Base-by-base conservation (phyloP, 441 rosid genomes). In the Theobroma grandiflorum region DNA sequence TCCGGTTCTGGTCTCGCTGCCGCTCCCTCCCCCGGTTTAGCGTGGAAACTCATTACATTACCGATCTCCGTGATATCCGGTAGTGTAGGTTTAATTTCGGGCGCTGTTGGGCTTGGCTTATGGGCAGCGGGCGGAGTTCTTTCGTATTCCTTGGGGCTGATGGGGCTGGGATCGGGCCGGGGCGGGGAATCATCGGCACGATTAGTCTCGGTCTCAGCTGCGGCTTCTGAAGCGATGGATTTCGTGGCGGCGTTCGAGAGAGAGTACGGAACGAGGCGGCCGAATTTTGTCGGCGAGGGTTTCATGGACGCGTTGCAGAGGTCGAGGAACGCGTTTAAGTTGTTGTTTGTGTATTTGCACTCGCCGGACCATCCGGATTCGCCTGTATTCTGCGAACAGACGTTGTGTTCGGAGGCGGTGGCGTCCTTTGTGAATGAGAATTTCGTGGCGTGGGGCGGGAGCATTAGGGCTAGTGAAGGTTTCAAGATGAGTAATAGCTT, bases 401-500 rank as follows among this genome's bases (percentile, higher is more conserved):
- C 98, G 47, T 85, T 97, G 75, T 93, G 99, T 75, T 87, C 89
- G 6, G 95, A 94, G 82, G 84, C 72, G 0, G 62, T 97, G 53
- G 81, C 88, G 0, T 90, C 90, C 3, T 97, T 95, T 78, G 87
- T 97, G 77, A 97, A 95, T 71, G 97, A 94, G 91, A 97, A 97
- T 78, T 97, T 97, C 61, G 96, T 97, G 12, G 77, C 92, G 0
- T 95, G 99, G 99, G 99, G 99, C 37, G 99, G 97, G 33, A 95
- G 93, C 77, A 93, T 97, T 81, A 87, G 98, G 69, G 91, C 92
- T 70, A 97, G 98, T 71, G 99, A 97, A 86, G 99, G 99, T 35
- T 97, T 97, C 89, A 97, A 97, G 89, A 97, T 97, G 99, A 95
- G 99, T 75, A 93, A 92, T 79, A 95, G 98, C 88, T 91, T 95